These are phyloP conservation scores for Lyophyllum atratum DNA, from an alignment of 768 basidiomycete species.

Conservation along the genomic window DNA sequence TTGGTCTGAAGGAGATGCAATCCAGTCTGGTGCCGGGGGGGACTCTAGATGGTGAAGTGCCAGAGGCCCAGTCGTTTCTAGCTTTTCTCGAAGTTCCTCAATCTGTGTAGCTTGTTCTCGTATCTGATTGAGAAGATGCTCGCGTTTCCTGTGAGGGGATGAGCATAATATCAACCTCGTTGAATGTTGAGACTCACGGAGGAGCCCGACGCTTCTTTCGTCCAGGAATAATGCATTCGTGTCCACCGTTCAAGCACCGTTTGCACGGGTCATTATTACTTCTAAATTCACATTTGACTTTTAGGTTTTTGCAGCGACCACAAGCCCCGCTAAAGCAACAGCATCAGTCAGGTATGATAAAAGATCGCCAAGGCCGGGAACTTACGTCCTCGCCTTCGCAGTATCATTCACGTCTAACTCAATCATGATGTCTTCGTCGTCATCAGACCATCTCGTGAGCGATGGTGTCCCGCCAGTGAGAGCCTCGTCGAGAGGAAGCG, in stretches of 20 bases:
- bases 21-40: too few species aligned
- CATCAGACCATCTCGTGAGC: too few species aligned
- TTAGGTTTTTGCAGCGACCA: slow-evolving; percentile 63
- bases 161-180: neutral
- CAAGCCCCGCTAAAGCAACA: slow-evolving; percentile 53
- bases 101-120: slow-evolving; percentile 74
- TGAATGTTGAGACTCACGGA: slow-evolving; percentile 54
- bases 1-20: too few species aligned
- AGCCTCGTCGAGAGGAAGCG: too few species aligned
- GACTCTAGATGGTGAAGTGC: too few species aligned
- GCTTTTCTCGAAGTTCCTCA: slow-evolving; percentile 66
- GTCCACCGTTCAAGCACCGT: slow-evolving; percentile 68
- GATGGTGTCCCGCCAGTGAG: too few species aligned
- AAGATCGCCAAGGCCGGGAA: too few species aligned
- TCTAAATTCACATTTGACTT: slow-evolving; percentile 79
- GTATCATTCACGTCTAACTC: too few species aligned
- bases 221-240: slow-evolving; percentile 82
- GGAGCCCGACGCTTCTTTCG: slow-evolving; percentile 77
- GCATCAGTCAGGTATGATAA: too few species aligned
- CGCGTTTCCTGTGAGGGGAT: slow-evolving; percentile 61
- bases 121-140: slow-evolving; percentile 76
- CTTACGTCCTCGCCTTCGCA: too few species aligned
- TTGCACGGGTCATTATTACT: slow-evolving; percentile 74
- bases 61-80: slow-evolving; percentile 47
- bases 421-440: too few species aligned